Conservation (phyloP, 441 rosid species). For the Mallotus japonicus region DNA sequence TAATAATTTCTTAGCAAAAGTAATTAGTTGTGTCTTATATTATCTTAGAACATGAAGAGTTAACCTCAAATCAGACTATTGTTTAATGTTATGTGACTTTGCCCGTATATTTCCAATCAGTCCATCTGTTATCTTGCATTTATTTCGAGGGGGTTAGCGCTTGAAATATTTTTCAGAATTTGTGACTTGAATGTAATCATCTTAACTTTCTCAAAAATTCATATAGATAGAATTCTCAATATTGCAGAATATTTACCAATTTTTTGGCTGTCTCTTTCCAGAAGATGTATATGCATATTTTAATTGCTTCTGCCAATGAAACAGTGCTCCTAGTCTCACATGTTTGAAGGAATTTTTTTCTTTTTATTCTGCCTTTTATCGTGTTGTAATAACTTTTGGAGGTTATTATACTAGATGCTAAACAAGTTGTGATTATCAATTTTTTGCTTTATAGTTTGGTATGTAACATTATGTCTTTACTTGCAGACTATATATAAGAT, state of each 20-base stretch:
- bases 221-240: background rate
- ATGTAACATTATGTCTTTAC: background rate
- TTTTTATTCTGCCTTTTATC: background rate
- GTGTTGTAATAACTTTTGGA: background rate
- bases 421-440: background rate
- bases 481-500: slow-evolving; percentile 91
- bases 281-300: background rate
- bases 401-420: background rate
- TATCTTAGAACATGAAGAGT: too few species aligned
- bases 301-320: background rate
- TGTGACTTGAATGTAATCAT: too few species aligned
- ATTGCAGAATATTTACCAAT: background rate
- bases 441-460: slow-evolving; percentile 3
- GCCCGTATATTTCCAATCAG: too few species aligned
- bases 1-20: too few species aligned
- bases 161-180: too few species aligned
- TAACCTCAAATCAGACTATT: too few species aligned
- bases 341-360: background rate
- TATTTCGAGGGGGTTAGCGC: too few species aligned
- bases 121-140: too few species aligned
- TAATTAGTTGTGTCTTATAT: too few species aligned
- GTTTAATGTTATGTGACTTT: too few species aligned
- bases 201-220: too few species aligned
- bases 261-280: background rate
- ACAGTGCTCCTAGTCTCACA: background rate